Evolutionary conservation across 768 basidiomycete genomes (phyloP).

Genomic region (Lactifluus pinguis): DNA sequence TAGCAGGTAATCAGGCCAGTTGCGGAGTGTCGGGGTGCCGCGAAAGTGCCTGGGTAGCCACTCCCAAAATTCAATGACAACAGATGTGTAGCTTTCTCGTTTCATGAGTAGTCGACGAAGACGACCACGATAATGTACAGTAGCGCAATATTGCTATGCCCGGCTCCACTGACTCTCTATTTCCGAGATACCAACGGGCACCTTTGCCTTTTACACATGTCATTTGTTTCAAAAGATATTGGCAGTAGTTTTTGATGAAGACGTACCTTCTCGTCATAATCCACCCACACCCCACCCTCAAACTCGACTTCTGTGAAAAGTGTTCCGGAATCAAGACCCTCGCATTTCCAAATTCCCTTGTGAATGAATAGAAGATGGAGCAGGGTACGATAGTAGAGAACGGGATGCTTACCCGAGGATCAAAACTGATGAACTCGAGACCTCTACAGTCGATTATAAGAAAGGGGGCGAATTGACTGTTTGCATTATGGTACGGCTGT

Average conservation of each 20-base stretch:
- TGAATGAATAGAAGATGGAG: neutral
- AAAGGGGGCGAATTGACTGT: conserved; percentile 52
- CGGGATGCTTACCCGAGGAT: conserved; percentile 47
- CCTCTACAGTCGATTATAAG: conserved; percentile 79
- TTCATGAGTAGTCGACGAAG: neutral
- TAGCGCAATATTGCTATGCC: conserved; percentile 30
- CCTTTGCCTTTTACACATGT: conserved; percentile 34
- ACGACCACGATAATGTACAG: conserved; percentile 5
- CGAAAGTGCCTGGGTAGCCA: too few relatives aligned
- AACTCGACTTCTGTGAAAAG: conserved; percentile 61
- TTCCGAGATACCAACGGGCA: conserved; percentile 64
- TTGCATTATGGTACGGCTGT: conserved; percentile 52
- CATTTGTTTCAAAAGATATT: neutral
- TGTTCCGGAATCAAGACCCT: conserved; percentile 47
- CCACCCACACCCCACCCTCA: conserved; percentile 64
- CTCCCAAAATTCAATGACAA: neutral
- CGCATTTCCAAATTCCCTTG: conserved; percentile 74
- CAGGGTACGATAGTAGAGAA: neutral
- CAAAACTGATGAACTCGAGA: conserved; percentile 72
- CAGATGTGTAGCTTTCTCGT: neutral
- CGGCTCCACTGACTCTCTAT: conserved; percentile 59
- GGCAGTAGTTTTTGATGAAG: neutral
- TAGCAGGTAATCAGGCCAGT: neutral
- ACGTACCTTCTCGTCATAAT: conserved; percentile 84
- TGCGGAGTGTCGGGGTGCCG: neutral